A percentile compares a stretch with the other conserved stretches of the same genome.
phyloP scores from a whole-genome alignment of 345 rosid species.

The Populus ilicifolia region DNA sequence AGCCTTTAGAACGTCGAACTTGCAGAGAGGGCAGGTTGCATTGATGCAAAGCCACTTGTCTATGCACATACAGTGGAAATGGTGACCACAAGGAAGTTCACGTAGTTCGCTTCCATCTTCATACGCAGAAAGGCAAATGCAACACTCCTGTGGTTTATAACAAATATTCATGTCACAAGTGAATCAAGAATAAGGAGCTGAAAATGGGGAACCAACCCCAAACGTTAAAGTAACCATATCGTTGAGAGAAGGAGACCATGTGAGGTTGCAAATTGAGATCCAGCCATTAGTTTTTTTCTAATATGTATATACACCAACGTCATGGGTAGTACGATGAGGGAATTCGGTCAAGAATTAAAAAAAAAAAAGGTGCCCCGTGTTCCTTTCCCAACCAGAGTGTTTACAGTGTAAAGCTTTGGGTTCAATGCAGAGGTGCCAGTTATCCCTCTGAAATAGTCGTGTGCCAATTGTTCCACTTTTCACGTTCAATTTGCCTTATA shows the following conservation, averaged over 20 bases:
- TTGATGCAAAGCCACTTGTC: constrained; percentile 4
- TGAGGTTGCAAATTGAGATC: not conserved
- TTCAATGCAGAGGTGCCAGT: not conserved
- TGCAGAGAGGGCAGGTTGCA: constrained; percentile 8
- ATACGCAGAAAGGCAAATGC: not conserved
- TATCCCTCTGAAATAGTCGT: too few relatives aligned
- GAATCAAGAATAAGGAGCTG: not conserved
- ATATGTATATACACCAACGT: too few relatives aligned
- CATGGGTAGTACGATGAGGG: not conserved
- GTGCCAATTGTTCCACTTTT: too few relatives aligned
- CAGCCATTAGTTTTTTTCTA: not conserved
- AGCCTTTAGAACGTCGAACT: not conserved
- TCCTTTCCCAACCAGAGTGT: not conserved
- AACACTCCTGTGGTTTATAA: not conserved
- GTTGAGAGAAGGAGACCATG: not conserved
- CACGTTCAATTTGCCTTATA: not conserved
- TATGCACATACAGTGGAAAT: not conserved
- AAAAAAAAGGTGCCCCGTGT: not conserved
- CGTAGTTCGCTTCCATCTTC: not conserved
- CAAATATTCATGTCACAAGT: not conserved
- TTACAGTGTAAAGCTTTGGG: not conserved
- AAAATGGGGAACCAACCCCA: not conserved
- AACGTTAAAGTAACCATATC: not conserved
- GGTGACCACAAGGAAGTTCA: not conserved
- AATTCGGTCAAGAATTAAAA: not conserved